These are phyloP conservation scores for Stemphylium vesicarium DNA, from an alignment of 2,329 filamentous ascomycete species.

Conservation along the genomic window DNA sequence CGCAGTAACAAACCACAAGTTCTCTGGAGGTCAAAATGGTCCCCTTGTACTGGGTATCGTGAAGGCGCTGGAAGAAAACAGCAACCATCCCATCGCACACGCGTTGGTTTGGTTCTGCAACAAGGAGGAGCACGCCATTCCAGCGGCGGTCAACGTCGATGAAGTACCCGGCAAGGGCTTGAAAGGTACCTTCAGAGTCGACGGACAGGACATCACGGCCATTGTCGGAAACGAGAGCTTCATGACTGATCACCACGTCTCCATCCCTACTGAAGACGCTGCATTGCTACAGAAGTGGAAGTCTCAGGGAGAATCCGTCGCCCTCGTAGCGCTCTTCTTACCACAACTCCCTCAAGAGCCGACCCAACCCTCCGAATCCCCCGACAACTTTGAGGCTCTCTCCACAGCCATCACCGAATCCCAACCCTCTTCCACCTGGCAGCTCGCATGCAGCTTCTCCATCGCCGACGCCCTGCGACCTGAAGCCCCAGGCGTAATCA, in stretches of 20 bases:
- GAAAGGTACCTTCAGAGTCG: conserved; percentile 60
- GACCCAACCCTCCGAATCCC: neutral
- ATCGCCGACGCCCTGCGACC: conserved; percentile 82
- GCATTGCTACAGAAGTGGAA: conserved; percentile 49
- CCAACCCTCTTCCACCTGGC: conserved; percentile 30
- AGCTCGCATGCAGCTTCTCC: conserved; percentile 70
- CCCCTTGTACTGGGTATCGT: conserved; percentile 60
- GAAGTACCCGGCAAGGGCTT: conserved; percentile 77
- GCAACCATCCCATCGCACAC: conserved; percentile 76
- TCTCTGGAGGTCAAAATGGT: conserved; percentile 42
- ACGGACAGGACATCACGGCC: conserved; percentile 48
- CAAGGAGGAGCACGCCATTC: conserved; percentile 13
- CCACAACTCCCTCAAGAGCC: neutral
- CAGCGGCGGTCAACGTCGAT: conserved; percentile 54
- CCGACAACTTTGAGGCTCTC: neutral
- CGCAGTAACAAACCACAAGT: conserved; percentile 65
- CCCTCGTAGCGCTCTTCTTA: conserved; percentile 43
- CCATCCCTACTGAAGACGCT: conserved; percentile 28
- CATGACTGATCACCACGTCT: conserved; percentile 56
- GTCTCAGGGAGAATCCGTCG: conserved; percentile 50
- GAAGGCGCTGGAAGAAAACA: conserved; percentile 70
- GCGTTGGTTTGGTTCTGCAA: conserved; percentile 70
- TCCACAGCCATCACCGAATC: conserved; percentile 1
- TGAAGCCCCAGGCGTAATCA: conserved; percentile 71
- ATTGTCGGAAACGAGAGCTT: conserved; percentile 76